Conservation (phyloP, 2,329 filamentous ascomycete species). For the Aphanocladium album region DNA sequence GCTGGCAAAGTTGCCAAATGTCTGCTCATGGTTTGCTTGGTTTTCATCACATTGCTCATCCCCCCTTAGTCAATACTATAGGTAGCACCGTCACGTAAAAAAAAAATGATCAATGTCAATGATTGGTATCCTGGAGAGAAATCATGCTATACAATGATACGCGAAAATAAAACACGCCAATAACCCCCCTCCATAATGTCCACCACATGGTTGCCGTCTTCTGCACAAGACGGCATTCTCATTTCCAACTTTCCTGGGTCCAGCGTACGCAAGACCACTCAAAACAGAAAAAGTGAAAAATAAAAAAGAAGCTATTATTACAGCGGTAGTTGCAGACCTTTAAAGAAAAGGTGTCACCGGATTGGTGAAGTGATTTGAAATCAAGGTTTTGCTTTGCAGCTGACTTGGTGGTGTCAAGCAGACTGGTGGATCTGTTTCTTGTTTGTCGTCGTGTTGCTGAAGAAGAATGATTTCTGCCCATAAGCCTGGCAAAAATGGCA, state of each 20-base stretch:
- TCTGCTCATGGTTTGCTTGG: no score
- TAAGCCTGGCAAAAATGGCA: neutral
- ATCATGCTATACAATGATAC: constrained; percentile 11
- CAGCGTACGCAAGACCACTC: no score
- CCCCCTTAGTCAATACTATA: no score
- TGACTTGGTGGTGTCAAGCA: neutral
- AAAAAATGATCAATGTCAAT: neutral
- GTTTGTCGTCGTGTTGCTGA: neutral
- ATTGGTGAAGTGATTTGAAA: neutral
- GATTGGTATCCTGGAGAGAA: constrained; percentile 11
- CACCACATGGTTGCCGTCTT: neutral
- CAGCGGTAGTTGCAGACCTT: neutral
- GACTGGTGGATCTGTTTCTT: neutral
- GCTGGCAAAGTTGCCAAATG: no score
- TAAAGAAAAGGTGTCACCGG: neutral
- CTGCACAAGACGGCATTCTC: neutral
- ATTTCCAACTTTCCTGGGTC: neutral
- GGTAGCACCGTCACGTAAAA: neutral
- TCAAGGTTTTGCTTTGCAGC: neutral
- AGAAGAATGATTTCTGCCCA: neutral
- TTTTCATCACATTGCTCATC: no score
- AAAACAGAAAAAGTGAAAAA: neutral
- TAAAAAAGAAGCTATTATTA: neutral
- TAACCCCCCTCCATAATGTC: neutral
- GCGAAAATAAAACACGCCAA: neutral